phyloP scores from a whole-genome alignment of 2,329 filamentous ascomycete species.

The Pseudopithomyces maydicus region DNA sequence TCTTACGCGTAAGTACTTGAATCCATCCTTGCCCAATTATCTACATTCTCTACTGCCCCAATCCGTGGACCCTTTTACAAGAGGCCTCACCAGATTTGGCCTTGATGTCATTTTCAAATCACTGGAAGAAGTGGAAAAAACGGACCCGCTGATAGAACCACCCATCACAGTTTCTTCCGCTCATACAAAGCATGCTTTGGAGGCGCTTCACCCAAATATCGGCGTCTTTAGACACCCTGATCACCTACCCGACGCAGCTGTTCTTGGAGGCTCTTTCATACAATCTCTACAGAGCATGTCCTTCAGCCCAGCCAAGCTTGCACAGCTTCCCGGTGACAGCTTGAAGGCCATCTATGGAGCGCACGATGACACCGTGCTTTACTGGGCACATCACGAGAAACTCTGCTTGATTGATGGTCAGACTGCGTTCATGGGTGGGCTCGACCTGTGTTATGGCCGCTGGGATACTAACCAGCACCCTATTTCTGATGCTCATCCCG shows the following conservation, averaged over 20 bases:
- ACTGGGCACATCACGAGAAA: slow-evolving; percentile 95
- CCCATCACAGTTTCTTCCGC: slow-evolving; percentile 62
- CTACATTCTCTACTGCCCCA: slow-evolving; percentile 51
- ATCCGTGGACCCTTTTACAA: slow-evolving; percentile 49
- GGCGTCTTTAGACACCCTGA: slow-evolving; percentile 90
- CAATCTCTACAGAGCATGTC: slow-evolving; percentile 61
- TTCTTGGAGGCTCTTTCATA: slow-evolving; percentile 63
- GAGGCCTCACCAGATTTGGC: slow-evolving; percentile 46
- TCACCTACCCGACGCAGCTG: slow-evolving; percentile 76
- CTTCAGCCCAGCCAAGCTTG: slow-evolving; percentile 59
- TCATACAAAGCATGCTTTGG: slow-evolving; percentile 81
- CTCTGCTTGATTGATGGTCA: slow-evolving; percentile 80
- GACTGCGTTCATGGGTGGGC: slow-evolving; percentile 86
- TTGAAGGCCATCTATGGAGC: slow-evolving; percentile 82
- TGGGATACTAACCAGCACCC: slow-evolving; percentile 88
- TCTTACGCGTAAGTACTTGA: slow-evolving; percentile 69
- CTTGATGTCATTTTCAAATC: slow-evolving; percentile 52
- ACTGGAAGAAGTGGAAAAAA: slow-evolving; percentile 51
- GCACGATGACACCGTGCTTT: slow-evolving; percentile 79
- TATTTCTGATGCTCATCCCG: slow-evolving; percentile 82
- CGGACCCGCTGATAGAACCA: slow-evolving; percentile 51
- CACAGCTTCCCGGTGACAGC: slow-evolving; percentile 72
- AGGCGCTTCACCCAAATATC: slow-evolving; percentile 81
- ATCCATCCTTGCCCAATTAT: slow-evolving; percentile 49
- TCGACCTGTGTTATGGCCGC: slow-evolving; percentile 84